These are phyloP conservation scores for Eutrema japonicum DNA, from an alignment of 345 rosid species.

Conservation along the genomic window DNA sequence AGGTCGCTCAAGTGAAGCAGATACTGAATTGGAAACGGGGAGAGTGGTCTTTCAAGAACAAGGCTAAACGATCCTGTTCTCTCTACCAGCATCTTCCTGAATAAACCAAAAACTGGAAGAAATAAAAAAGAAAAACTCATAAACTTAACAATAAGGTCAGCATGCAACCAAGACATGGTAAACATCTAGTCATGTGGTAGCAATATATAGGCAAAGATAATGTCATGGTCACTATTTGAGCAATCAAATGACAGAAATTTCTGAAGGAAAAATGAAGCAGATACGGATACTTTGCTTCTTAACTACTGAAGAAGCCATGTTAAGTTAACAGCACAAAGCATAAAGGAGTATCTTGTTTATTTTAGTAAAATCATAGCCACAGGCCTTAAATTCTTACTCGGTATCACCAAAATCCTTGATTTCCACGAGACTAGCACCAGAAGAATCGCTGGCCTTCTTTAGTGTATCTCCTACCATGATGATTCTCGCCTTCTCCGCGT, in stretches of 20 bases:
- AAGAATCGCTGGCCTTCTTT: conserved; percentile 67
- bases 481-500: conserved; percentile 90
- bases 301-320: neutral
- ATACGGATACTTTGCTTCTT: neutral
- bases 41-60: conserved; percentile 82
- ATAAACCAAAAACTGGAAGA: conserved; percentile 53
- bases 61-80: conserved; percentile 64
- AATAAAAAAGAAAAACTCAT: conserved; percentile 43
- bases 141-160: conserved; percentile 29
- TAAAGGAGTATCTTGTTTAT: neutral
- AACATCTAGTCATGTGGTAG: neutral
- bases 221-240: neutral
- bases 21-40: conserved; percentile 78
- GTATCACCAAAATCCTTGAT: conserved; percentile 68
- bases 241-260: too few relatives aligned
- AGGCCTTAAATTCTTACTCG: conserved; percentile 49
- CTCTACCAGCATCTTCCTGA: conserved; percentile 73
- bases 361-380: neutral
- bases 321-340: neutral
- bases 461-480: conserved; percentile 88
- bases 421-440: conserved; percentile 55
- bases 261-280: too few relatives aligned
- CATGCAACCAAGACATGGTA: neutral
- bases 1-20: conserved; percentile 55
- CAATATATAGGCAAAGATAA: neutral